Percentiles rank a stretch among this genome's conserved stretches.
These are phyloP conservation scores for Suhomyces bokatorum DNA, from an alignment of 1,139 yeast species.

Conservation along the genomic window DNA sequence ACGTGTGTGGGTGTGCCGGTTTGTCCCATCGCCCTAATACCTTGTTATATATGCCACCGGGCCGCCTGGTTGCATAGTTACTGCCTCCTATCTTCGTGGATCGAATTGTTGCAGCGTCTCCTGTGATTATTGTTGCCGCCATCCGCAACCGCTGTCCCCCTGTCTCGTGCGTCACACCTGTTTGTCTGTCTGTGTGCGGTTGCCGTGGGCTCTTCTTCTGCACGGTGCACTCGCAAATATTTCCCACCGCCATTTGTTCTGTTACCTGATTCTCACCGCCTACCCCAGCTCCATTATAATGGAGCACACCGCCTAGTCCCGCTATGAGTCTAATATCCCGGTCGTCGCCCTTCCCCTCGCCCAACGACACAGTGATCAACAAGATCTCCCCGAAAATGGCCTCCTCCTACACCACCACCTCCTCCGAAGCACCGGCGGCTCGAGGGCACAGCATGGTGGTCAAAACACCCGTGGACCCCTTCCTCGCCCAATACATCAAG, in stretches of 20 bases:
- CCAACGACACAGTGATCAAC: conserved; percentile 14
- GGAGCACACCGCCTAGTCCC: background rate
- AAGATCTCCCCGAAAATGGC: conserved; percentile 16
- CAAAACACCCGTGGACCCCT: conserved; percentile 22
- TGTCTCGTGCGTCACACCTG: background rate
- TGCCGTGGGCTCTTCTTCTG: background rate
- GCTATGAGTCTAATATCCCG: conserved; percentile 14
- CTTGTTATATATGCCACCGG: background rate
- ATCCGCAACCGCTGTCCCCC: background rate
- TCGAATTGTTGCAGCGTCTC: background rate
- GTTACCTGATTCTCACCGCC: conserved; percentile 1
- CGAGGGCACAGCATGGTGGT: conserved; percentile 2
- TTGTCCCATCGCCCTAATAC: background rate
- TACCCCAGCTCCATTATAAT: background rate
- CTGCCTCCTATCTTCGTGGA: background rate
- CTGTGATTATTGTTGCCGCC: background rate
- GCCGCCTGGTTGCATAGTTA: background rate
- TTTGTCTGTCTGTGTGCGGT: background rate
- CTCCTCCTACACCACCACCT: conserved; percentile 1
- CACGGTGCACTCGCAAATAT: background rate
- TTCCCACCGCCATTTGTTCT: background rate
- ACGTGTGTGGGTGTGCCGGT: background rate
- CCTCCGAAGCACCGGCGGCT: background rate
- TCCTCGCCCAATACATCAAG: conserved; percentile 31
- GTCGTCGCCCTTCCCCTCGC: conserved; percentile 16